A percentile compares a stretch with the other conserved stretches of the same genome.
Evolutionary conservation across 2,329 filamentous ascomycete genomes (phyloP).

Genomic region (Tolypocladium cylindrosporum): DNA sequence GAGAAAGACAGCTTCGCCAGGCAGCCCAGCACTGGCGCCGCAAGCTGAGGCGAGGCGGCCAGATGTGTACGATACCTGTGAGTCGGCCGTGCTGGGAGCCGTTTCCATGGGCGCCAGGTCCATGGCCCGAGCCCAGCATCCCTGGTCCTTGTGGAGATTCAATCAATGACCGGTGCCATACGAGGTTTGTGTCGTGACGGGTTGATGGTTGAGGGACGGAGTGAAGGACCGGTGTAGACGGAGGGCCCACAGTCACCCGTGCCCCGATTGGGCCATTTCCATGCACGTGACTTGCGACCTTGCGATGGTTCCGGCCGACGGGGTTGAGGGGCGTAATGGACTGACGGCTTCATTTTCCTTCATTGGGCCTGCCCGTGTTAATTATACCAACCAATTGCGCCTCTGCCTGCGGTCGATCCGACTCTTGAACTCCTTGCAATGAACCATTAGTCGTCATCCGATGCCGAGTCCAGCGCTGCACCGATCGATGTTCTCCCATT

Average conservation of each 20-base stretch:
- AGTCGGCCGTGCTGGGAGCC: background rate
- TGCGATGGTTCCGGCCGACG: slow-evolving; percentile 6
- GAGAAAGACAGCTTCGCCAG: slow-evolving; percentile 53
- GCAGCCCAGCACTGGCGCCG: slow-evolving; percentile 13
- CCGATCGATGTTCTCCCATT: slow-evolving; percentile 2
- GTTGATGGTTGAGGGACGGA: background rate
- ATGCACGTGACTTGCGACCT: slow-evolving; percentile 12
- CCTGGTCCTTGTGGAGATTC: background rate
- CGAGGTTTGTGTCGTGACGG: background rate
- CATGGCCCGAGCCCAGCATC: background rate
- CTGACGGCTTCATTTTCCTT: slow-evolving; percentile 12
- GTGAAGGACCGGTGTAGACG: background rate
- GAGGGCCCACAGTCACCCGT: background rate
- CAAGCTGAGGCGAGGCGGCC: background rate
- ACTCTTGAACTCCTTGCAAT: slow-evolving; percentile 1
- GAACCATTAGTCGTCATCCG: slow-evolving; percentile 2
- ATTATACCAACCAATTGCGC: slow-evolving; percentile 9
- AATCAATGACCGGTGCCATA: background rate
- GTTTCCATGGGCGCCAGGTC: background rate
- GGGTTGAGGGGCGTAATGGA: slow-evolving; percentile 13
- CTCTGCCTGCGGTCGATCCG: slow-evolving; percentile 1
- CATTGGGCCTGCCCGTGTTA: slow-evolving; percentile 11
- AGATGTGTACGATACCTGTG: background rate
- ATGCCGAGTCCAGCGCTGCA: background rate
- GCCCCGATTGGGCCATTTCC: slow-evolving; percentile 4